Evolutionary conservation across 1,284 basidiomycete genomes (phyloP).

Genomic region (Heterobasidion irregulare): DNA sequence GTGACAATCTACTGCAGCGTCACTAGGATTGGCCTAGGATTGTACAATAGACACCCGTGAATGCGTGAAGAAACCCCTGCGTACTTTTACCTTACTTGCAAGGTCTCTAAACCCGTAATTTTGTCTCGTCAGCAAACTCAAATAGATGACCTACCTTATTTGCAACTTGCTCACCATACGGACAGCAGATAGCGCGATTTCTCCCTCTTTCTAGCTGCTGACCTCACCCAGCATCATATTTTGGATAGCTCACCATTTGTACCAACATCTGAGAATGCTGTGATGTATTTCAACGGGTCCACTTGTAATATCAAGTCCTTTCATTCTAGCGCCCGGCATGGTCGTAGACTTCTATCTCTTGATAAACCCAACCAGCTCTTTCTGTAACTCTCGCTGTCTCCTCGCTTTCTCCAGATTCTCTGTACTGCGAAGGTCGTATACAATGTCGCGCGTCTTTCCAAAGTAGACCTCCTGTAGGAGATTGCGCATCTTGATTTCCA

Average conservation of each 20-base stretch:
- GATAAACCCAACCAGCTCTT: slow-evolving; percentile 89
- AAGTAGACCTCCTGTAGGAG: slow-evolving; percentile 96
- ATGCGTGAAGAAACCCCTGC: too few species aligned
- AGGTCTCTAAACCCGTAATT: too few species aligned
- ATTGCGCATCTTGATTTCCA: slow-evolving; percentile 99
- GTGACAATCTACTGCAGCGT: too few species aligned
- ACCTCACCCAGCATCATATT: not conserved
- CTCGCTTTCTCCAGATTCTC: slow-evolving; percentile 82
- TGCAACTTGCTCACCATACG: too few species aligned
- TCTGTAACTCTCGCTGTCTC: slow-evolving; percentile 81
- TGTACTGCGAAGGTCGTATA: slow-evolving; percentile 83
- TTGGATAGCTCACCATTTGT: not conserved
- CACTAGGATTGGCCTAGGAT: too few species aligned
- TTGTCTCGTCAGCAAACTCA: too few species aligned
- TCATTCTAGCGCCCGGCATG: not conserved
- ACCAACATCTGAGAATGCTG: not conserved
- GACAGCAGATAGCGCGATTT: too few species aligned
- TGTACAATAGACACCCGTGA: too few species aligned
- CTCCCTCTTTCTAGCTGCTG: not conserved
- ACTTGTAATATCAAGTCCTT: not conserved
- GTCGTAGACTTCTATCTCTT: slow-evolving; percentile 37
- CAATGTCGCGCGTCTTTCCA: slow-evolving; percentile 94
- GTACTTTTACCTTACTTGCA: too few species aligned
- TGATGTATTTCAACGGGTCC: slow-evolving; percentile 6
- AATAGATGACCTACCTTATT: too few species aligned